Conservation (phyloP, 106 monocot species). For the Dendrobium chrysotoxum region DNA sequence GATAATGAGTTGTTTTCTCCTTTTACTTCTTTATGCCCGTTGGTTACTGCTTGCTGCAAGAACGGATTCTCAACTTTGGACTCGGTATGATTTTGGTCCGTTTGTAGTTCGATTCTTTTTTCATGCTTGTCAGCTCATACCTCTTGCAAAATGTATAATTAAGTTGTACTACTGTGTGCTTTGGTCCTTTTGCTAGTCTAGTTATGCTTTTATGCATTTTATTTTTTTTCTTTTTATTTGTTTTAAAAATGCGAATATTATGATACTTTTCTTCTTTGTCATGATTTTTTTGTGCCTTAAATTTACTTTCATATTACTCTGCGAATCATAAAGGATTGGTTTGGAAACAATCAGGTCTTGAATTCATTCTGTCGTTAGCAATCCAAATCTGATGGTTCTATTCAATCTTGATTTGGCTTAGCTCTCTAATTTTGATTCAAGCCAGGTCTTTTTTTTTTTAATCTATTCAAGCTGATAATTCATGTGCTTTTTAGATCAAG, state of each 20-base stretch:
- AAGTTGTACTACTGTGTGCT: background rate
- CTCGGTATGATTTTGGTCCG: conserved; percentile 35
- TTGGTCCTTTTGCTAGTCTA: background rate
- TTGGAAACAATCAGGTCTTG: background rate
- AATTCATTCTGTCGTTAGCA: background rate
- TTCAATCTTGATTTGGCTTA: too few species aligned
- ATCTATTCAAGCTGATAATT: background rate
- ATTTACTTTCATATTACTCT: background rate
- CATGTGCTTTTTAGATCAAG: background rate
- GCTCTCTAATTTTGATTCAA: background rate
- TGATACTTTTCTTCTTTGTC: background rate
- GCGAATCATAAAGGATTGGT: background rate
- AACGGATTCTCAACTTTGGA: conserved; percentile 87
- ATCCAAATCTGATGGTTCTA: too few species aligned
- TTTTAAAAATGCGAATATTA: background rate
- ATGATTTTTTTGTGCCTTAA: background rate
- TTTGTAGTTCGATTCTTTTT: background rate
- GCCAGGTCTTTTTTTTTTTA: background rate
- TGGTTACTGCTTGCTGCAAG: conserved; percentile 88
- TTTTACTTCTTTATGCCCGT: conserved; percentile 75
- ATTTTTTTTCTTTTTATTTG: background rate
- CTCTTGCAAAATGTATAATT: background rate
- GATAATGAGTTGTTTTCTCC: conserved; percentile 83
- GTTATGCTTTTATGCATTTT: background rate
- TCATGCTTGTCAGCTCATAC: background rate